A percentile compares a stretch with the other conserved stretches of the same genome.
phyloP scores from a whole-genome alignment of 371 early-diverging fungal genomes.

The Fennellomyces sp. region DNA sequence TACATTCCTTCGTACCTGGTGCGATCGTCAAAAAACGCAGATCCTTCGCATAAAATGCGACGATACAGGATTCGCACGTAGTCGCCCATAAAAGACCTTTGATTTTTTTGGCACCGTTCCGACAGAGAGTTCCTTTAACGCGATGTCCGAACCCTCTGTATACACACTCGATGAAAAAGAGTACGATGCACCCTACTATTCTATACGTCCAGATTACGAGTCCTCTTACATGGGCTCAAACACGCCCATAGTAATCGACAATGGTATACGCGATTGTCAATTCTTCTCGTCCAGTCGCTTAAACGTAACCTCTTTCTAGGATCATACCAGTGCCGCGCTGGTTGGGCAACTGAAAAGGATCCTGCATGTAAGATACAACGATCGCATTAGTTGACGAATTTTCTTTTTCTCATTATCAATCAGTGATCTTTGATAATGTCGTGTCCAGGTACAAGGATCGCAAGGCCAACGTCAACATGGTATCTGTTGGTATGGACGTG shows the following conservation, averaged over 20 bases:
- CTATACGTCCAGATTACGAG: slow-evolving; percentile 16
- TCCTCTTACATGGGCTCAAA: slow-evolving; percentile 8
- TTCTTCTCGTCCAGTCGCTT: not conserved
- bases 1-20: slow-evolving; percentile 27
- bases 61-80: slow-evolving; percentile 45
- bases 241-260: slow-evolving; percentile 68
- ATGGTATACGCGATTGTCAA: slow-evolving; percentile 34
- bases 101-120: too few relatives aligned
- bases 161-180: slow-evolving; percentile 24
- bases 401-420: not conserved
- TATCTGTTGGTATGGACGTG: slow-evolving; percentile 80
- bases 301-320: slow-evolving; percentile 43
- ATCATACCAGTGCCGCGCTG: slow-evolving; percentile 78
- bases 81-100: not conserved
- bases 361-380: slow-evolving; percentile 76
- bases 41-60: slow-evolving; percentile 30
- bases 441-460: slow-evolving; percentile 84
- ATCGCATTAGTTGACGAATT: too few relatives aligned
- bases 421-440: slow-evolving; percentile 82
- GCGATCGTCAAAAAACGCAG: slow-evolving; percentile 46
- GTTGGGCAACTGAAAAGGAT: slow-evolving; percentile 73
- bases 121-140: too few relatives aligned
- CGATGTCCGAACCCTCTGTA: slow-evolving; percentile 10
- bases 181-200: slow-evolving; percentile 22
- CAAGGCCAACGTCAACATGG: slow-evolving; percentile 54